Evolutionary conservation across 495 filamentous ascomycete species (phyloP).

Genomic region (Durotheca rogersii): DNA sequence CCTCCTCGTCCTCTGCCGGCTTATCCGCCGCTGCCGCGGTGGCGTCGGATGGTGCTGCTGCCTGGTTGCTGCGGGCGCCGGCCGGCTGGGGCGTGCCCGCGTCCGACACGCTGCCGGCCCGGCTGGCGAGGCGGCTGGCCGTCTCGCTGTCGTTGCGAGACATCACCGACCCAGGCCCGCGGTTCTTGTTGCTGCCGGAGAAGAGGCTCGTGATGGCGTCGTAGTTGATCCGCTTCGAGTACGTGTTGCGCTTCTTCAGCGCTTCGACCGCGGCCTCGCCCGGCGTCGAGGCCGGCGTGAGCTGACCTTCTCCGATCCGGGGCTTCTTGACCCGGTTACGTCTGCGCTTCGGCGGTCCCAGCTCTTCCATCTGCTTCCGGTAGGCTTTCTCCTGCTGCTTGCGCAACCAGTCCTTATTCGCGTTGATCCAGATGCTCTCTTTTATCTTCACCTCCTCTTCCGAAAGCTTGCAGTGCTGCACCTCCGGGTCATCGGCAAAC

Average conservation of each 20-base stretch:
- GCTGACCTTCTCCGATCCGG: slow-evolving; percentile 59
- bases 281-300: slow-evolving; percentile 57
- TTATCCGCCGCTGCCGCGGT: slow-evolving; percentile 6
- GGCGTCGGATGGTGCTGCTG: not conserved
- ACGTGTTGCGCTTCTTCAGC: slow-evolving; percentile 64
- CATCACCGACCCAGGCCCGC: slow-evolving; percentile 41
- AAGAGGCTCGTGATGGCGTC: slow-evolving; percentile 60
- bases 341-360: slow-evolving; percentile 50
- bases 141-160: slow-evolving; percentile 29
- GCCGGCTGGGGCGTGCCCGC: slow-evolving; percentile 1
- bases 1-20: slow-evolving; percentile 20
- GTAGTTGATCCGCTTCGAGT: slow-evolving; percentile 84
- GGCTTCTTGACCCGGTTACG: slow-evolving; percentile 54
- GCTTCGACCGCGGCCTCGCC: slow-evolving; percentile 74
- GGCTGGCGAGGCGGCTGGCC: slow-evolving; percentile 27
- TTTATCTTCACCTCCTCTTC: slow-evolving; percentile 72
- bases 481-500: slow-evolving; percentile 85
- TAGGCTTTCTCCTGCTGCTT: slow-evolving; percentile 75
- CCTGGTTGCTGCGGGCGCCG: slow-evolving; percentile 1
- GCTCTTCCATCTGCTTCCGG: slow-evolving; percentile 60
- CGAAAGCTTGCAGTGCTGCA: slow-evolving; percentile 70
- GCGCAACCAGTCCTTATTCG: slow-evolving; percentile 88
- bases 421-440: slow-evolving; percentile 87
- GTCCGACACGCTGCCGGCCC: slow-evolving; percentile 26
- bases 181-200: slow-evolving; percentile 42